A percentile compares a stretch with the other conserved stretches of the same genome.
phyloP scores from a whole-genome alignment of 139 green algal genomes.

The Coelastrella sp. region DNA sequence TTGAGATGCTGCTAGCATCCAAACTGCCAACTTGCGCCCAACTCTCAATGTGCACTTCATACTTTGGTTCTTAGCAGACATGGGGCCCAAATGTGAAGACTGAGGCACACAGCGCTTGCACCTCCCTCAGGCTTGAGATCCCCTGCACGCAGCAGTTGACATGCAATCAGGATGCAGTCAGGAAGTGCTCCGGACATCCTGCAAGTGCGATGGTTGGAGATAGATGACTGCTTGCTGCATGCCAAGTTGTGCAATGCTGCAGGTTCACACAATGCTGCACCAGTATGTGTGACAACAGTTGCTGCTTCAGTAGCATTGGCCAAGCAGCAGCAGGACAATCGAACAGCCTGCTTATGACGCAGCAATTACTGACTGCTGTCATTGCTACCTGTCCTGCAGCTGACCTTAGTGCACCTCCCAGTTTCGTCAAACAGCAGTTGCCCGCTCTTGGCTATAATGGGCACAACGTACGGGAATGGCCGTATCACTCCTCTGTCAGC shows the following conservation, averaged over 20 bases:
- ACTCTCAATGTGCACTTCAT: too few species aligned
- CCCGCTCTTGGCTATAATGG: slow-evolving; percentile 46
- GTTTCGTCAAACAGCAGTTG: slow-evolving; percentile 49
- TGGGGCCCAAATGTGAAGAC: slow-evolving; percentile 47
- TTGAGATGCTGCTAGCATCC: too few species aligned
- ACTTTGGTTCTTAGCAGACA: slow-evolving; percentile 20
- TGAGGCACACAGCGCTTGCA: slow-evolving; percentile 46
- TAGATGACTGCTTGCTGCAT: too few species aligned
- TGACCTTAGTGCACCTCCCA: slow-evolving; percentile 23
- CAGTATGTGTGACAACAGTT: not conserved
- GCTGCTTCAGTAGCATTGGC: not conserved
- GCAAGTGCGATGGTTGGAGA: too few species aligned
- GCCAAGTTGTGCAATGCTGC: too few species aligned
- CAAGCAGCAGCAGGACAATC: not conserved
- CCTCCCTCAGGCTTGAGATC: slow-evolving; percentile 33
- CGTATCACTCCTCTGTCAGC: not conserved
- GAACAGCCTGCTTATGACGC: not conserved
- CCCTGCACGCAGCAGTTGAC: slow-evolving; percentile 10
- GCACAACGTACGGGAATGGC: slow-evolving; percentile 48
- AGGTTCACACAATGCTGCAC: not conserved
- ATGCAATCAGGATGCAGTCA: too few species aligned
- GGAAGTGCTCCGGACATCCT: too few species aligned
- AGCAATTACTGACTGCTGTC: too few species aligned
- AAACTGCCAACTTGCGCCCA: too few species aligned
- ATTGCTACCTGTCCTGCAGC: not conserved